A percentile compares a stretch with the other conserved stretches of the same genome.
Evolutionary conservation across 345 rosid genomes (phyloP).

Genomic region (Trapa bicornis): DNA sequence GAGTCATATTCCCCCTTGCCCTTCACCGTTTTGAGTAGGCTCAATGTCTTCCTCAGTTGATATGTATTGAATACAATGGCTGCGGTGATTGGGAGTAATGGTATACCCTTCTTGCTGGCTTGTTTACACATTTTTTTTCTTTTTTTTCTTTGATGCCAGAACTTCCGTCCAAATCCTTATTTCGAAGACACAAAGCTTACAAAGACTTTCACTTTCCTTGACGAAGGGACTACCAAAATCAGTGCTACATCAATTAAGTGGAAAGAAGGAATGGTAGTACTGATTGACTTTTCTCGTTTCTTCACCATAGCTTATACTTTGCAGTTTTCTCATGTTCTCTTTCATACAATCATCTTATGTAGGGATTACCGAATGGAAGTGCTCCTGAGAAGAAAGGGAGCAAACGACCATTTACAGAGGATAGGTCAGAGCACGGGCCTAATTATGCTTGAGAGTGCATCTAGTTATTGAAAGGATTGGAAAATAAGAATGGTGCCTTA

Average conservation of each 20-base stretch:
- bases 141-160: slow-evolving; percentile 24
- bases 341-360: slow-evolving; percentile 11
- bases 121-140: neutral
- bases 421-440: slow-evolving; percentile 32
- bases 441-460: neutral
- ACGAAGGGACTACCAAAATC: slow-evolving; percentile 74
- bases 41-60: too few relatives aligned
- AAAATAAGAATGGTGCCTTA: neutral
- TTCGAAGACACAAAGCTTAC: slow-evolving; percentile 76
- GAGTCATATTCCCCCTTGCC: slow-evolving; percentile 18
- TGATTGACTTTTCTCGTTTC: neutral
- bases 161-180: slow-evolving; percentile 66
- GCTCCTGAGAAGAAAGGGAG: slow-evolving; percentile 74
- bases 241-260: slow-evolving; percentile 72
- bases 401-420: slow-evolving; percentile 60
- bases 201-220: slow-evolving; percentile 68
- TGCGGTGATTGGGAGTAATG: too few relatives aligned
- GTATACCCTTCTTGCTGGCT: neutral
- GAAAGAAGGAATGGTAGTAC: slow-evolving; percentile 78
- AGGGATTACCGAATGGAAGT: slow-evolving; percentile 85
- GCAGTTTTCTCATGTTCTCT: neutral
- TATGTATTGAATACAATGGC: too few relatives aligned
- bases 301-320: neutral
- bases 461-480: neutral
- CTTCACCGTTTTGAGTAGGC: neutral